Evolutionary conservation across 306 rosid species (phyloP).

Genomic region (Rosa chinensis): DNA sequence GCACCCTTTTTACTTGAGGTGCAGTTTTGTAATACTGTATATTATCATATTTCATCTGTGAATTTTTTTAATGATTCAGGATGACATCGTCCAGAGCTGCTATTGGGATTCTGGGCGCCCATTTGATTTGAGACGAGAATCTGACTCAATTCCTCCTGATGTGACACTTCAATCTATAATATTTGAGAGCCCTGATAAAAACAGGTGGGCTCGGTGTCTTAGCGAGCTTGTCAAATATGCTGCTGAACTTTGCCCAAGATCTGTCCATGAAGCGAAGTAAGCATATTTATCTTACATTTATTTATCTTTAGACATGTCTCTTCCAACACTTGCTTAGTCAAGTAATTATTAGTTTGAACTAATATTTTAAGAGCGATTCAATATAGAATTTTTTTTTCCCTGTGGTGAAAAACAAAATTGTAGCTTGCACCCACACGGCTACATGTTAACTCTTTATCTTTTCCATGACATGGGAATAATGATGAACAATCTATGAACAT

Average conservation of each 20-base stretch:
- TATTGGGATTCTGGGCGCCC: slow-evolving; percentile 97
- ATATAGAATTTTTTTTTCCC: neutral
- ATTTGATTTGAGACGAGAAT: slow-evolving; percentile 90
- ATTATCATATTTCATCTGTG: slow-evolving; percentile 19
- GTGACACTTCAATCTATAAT: slow-evolving; percentile 92
- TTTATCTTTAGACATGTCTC: neutral
- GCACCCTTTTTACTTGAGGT: slow-evolving; percentile 19
- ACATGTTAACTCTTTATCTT: neutral
- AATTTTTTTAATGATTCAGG: slow-evolving; percentile 54
- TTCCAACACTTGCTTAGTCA: slow-evolving; percentile 4
- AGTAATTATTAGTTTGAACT: neutral
- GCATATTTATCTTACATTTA: slow-evolving; percentile 22
- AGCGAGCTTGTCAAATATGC: slow-evolving; percentile 95
- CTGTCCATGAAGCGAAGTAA: slow-evolving; percentile 93
- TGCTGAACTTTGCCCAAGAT: slow-evolving; percentile 91
- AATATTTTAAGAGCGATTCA: neutral
- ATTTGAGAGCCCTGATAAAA: slow-evolving; percentile 97
- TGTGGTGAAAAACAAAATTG: neutral
- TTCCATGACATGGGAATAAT: neutral
- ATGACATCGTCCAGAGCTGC: slow-evolving; percentile 95
- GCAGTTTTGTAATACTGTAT: slow-evolving; percentile 19
- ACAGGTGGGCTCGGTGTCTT: slow-evolving; percentile 98
- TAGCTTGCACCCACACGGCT: neutral
- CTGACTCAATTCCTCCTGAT: slow-evolving; percentile 92
- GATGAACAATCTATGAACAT: neutral